phyloP scores from a whole-genome alignment of 495 filamentous ascomycete genomes.

The Aspergillus ellipticus region DNA sequence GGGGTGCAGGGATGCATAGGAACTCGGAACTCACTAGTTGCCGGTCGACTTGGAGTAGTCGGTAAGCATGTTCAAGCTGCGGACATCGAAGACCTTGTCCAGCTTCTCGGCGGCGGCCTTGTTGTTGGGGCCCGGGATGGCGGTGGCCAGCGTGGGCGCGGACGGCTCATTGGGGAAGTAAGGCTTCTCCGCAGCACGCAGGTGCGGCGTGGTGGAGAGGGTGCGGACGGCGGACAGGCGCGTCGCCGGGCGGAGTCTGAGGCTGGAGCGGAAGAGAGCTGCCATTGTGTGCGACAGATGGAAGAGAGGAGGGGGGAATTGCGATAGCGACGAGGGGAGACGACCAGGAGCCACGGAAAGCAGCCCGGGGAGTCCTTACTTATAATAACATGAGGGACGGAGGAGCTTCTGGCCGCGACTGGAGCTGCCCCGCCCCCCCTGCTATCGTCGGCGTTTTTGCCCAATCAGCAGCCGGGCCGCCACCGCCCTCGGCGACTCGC shows the following conservation, averaged over 20 bases:
- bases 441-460: constrained; percentile 15
- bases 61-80: constrained; percentile 87
- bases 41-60: constrained; percentile 69
- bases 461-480: constrained; percentile 12
- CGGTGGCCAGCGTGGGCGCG: constrained; percentile 67
- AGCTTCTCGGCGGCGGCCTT: constrained; percentile 68
- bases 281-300: constrained; percentile 33
- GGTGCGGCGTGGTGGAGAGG: constrained; percentile 40
- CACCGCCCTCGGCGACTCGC: constrained; percentile 8
- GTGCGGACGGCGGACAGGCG: constrained; percentile 37
- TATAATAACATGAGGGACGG: background rate
- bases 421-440: constrained; percentile 4
- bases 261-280: constrained; percentile 40
- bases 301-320: background rate
- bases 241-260: constrained; percentile 36
- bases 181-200: constrained; percentile 44
- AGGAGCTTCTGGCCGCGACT: background rate
- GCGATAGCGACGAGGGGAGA: background rate
- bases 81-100: constrained; percentile 85
- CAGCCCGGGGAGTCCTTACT: background rate
- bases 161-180: constrained; percentile 74
- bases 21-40: constrained; percentile 45
- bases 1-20: constrained; percentile 16
- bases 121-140: constrained; percentile 80
- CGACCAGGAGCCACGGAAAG: background rate